phyloP scores from a whole-genome alignment of 2,329 filamentous ascomycete species.

The Sporothrix variecibatus region DNA sequence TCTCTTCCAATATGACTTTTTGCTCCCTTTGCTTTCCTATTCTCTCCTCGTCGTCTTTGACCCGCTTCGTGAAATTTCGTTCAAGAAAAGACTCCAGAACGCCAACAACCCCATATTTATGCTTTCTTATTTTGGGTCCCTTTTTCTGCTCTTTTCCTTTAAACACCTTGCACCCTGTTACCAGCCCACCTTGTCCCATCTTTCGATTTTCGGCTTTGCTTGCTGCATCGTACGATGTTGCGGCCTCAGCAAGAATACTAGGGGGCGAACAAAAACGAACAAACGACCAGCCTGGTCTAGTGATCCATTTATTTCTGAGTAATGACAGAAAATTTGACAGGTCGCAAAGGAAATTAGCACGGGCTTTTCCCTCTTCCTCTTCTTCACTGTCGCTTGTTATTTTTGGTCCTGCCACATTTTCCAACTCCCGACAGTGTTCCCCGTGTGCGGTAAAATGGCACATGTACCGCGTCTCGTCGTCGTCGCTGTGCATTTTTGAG shows the following conservation, averaged over 20 bases:
- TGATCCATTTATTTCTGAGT: neutral
- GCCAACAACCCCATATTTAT: conserved; percentile 8
- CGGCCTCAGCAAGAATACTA: neutral
- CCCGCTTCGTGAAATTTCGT: neutral
- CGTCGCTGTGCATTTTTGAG: neutral
- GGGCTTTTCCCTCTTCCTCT: neutral
- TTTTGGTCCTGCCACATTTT: neutral
- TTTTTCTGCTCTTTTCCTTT: neutral
- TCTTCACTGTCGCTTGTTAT: neutral
- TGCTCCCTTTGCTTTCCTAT: too few species aligned
- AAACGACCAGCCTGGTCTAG: neutral
- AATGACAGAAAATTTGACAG: conserved; percentile 7
- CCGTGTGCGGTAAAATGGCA: conserved; percentile 1
- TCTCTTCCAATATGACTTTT: neutral
- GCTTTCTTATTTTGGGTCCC: neutral
- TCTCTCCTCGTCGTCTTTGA: neutral
- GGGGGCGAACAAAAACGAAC: neutral
- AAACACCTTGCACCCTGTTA: neutral
- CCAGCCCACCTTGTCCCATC: conserved; percentile 17
- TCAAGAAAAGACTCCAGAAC: neutral
- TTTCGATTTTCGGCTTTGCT: conserved; percentile 15
- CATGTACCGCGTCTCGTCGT: neutral
- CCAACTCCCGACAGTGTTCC: neutral
- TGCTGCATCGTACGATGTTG: conserved; percentile 15
- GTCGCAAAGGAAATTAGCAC: neutral